phyloP scores from a whole-genome alignment of 1,284 basidiomycete genomes.

The Pulveroboletus sp. region DNA sequence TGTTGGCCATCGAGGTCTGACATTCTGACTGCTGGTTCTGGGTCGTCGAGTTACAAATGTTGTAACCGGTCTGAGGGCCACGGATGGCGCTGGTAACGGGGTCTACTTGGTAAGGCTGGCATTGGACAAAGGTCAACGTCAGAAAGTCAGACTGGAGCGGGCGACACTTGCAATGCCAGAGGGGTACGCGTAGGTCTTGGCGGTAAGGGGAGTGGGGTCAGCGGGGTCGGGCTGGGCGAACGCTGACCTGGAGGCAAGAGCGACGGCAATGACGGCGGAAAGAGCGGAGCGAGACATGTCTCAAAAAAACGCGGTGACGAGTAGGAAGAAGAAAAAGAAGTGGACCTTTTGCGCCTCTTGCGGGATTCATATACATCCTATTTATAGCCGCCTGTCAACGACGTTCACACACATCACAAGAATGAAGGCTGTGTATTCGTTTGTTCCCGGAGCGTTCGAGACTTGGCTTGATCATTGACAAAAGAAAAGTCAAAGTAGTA shows the following conservation, averaged over 20 bases:
- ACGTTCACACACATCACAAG: too few relatives aligned
- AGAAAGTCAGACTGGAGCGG: background rate
- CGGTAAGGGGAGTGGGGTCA: constrained; percentile 49
- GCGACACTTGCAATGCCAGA: constrained; percentile 45
- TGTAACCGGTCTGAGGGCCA: constrained; percentile 45
- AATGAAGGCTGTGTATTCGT: too few relatives aligned
- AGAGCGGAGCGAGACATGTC: constrained; percentile 53
- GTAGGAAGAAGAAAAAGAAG: too few relatives aligned
- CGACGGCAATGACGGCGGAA: constrained; percentile 36
- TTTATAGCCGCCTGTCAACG: too few relatives aligned
- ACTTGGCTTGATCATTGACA: too few relatives aligned
- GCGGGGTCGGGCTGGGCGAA: constrained; percentile 40
- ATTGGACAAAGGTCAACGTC: background rate
- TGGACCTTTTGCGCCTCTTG: too few relatives aligned
- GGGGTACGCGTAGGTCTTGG: constrained; percentile 53
- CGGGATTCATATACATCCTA: too few relatives aligned
- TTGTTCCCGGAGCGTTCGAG: too few relatives aligned
- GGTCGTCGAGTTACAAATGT: constrained; percentile 52
- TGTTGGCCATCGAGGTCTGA: constrained; percentile 43
- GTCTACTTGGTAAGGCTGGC: constrained; percentile 44
- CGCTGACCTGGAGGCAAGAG: constrained; percentile 36
- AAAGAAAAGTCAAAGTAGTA: too few relatives aligned
- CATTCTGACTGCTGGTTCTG: constrained; percentile 44
- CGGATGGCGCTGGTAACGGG: constrained; percentile 47
- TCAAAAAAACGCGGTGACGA: constrained; percentile 19